Conservation (phyloP, 1,284 basidiomycete genomes). For the Omphalotus olearius region DNA sequence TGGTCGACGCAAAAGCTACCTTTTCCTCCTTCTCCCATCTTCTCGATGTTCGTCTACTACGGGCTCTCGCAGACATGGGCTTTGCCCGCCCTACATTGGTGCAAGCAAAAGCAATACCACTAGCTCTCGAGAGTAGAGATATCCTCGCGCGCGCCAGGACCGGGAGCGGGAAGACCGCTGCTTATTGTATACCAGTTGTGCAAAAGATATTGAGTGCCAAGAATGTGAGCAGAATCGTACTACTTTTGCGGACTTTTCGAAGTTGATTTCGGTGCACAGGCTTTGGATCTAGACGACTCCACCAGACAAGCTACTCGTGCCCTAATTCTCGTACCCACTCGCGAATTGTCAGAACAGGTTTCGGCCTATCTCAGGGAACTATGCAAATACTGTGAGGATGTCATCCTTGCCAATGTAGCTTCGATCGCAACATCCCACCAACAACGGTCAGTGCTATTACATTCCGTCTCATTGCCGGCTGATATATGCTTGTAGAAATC, state of each 20-base stretch:
- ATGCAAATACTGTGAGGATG: constrained; percentile 73
- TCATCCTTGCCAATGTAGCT: constrained; percentile 79
- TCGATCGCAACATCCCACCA: constrained; percentile 69
- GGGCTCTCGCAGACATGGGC: constrained; percentile 76
- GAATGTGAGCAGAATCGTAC: constrained; percentile 53
- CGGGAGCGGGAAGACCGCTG: constrained; percentile 96
- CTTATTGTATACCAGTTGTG: constrained; percentile 88
- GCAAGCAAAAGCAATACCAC: constrained; percentile 78
- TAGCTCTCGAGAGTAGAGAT: constrained; percentile 88
- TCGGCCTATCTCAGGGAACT: constrained; percentile 66
- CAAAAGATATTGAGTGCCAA: constrained; percentile 88
- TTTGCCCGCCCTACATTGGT: constrained; percentile 83
- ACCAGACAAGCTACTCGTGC: constrained; percentile 65
- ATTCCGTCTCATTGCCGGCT: constrained; percentile 1
- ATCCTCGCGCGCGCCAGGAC: constrained; percentile 93
- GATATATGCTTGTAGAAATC: constrained; percentile 41
- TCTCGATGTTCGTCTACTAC: constrained; percentile 72
- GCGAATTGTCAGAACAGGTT: constrained; percentile 93
- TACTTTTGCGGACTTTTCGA: neutral
- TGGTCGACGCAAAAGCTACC: constrained; percentile 49
- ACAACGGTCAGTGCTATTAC: constrained; percentile 53
- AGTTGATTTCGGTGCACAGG: constrained; percentile 21
- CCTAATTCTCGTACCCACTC: constrained; percentile 90
- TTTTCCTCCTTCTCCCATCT: constrained; percentile 71
- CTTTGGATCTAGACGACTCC: constrained; percentile 34